phyloP scores from a whole-genome alignment of 371 early-diverging fungal species.

The Nematocida ausubeli region DNA sequence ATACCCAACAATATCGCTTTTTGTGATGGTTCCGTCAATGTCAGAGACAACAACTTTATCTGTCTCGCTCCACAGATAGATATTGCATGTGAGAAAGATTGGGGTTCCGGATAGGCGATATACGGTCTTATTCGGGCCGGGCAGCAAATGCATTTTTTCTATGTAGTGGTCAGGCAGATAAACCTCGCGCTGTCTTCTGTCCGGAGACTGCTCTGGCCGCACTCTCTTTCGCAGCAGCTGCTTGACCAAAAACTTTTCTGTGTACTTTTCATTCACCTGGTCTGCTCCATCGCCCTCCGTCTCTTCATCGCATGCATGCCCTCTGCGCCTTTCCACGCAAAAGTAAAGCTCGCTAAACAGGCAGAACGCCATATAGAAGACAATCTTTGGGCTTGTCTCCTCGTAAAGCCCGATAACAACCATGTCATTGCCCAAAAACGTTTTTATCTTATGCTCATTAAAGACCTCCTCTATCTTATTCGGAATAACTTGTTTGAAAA shows the following conservation, averaged over 20 bases:
- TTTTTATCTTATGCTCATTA: constrained; percentile 1
- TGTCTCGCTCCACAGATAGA: constrained; percentile 78
- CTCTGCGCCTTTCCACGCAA: constrained; percentile 30
- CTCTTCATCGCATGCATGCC: neutral
- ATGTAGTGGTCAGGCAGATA: constrained; percentile 68
- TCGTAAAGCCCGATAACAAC: constrained; percentile 40
- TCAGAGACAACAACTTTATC: constrained; percentile 88
- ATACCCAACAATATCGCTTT: constrained; percentile 86
- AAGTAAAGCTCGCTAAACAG: constrained; percentile 56
- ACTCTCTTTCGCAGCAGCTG: constrained; percentile 64
- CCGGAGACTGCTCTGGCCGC: constrained; percentile 45
- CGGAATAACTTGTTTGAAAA: constrained; percentile 1
- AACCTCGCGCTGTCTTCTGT: constrained; percentile 52
- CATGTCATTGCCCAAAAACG: constrained; percentile 39
- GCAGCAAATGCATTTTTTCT: constrained; percentile 71
- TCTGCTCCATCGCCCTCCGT: constrained; percentile 50
- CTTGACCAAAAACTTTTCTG: constrained; percentile 60
- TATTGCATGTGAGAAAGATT: constrained; percentile 74
- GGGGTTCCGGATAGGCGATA: constrained; percentile 74
- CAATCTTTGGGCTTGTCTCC: neutral
- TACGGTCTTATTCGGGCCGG: constrained; percentile 80
- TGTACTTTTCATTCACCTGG: constrained; percentile 19
- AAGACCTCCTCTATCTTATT: constrained; percentile 35
- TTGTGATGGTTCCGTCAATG: constrained; percentile 98
- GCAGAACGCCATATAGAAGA: constrained; percentile 32